phyloP scores from a whole-genome alignment of 768 basidiomycete species.

The Dentipellis fragilis region DNA sequence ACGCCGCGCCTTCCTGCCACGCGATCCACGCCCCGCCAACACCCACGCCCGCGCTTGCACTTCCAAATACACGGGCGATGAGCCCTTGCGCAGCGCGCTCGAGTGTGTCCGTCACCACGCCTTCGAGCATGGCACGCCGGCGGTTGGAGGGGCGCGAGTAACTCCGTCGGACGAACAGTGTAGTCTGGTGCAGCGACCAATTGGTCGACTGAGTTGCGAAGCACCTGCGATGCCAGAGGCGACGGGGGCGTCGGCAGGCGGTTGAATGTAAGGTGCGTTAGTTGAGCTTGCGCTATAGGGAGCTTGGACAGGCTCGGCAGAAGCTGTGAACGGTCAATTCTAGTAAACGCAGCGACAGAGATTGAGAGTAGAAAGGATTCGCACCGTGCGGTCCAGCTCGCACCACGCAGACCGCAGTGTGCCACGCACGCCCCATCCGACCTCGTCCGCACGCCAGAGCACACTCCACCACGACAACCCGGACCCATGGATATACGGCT shows the following conservation, averaged over 20 bases:
- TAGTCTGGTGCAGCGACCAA: constrained; percentile 7
- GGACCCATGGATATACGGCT: not conserved
- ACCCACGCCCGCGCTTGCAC: constrained; percentile 11
- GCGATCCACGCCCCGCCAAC: constrained; percentile 11
- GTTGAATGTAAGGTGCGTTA: not conserved
- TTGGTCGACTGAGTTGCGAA: constrained; percentile 15
- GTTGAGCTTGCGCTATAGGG: constrained; percentile 1
- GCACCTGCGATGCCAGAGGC: constrained; percentile 11
- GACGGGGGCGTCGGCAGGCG: constrained; percentile 3
- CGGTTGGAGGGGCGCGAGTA: constrained; percentile 11
- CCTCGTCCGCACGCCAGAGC: constrained; percentile 10
- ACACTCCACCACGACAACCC: constrained; percentile 9
- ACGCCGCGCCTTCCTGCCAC: constrained; percentile 14
- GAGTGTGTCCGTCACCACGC: constrained; percentile 9
- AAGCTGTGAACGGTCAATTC: not conserved
- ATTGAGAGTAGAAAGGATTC: not conserved
- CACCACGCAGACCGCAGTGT: constrained; percentile 7
- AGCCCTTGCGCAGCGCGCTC: constrained; percentile 19
- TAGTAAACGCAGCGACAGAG: not conserved
- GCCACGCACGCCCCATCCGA: constrained; percentile 7
- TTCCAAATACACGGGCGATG: constrained; percentile 7
- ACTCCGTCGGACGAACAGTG: constrained; percentile 3
- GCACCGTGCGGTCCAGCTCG: constrained; percentile 2
- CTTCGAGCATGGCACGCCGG: constrained; percentile 11
- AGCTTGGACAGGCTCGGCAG: constrained; percentile 7